Conservation (phyloP, 805 yeast species). For the Kregervanrija delftensis region DNA sequence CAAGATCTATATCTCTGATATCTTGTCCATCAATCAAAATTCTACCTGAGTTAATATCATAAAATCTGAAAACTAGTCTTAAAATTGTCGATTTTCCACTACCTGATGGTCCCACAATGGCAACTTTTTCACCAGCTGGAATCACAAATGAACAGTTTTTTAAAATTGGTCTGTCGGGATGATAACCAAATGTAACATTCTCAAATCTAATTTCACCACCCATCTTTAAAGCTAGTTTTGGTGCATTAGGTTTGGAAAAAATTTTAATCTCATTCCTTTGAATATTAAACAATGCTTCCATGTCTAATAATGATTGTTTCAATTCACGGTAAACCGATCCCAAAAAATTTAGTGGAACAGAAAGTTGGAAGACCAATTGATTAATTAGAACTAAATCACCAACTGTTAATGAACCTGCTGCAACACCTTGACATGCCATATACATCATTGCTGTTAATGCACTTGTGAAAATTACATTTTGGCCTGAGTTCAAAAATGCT, state of each 20-base stretch:
- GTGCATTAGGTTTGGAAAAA: constrained; percentile 55
- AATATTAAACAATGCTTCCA: constrained; percentile 88
- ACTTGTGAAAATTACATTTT: constrained; percentile 70
- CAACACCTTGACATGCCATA: constrained; percentile 94
- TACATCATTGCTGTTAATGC: constrained; percentile 97
- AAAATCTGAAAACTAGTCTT: constrained; percentile 79
- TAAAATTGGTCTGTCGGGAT: constrained; percentile 80
- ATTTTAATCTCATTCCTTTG: constrained; percentile 70
- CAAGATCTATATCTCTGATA: constrained; percentile 64
- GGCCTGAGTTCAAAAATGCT: constrained; percentile 75
- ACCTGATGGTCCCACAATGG: constrained; percentile 95
- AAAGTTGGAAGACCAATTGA: constrained; percentile 91
- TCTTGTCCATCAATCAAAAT: constrained; percentile 87
- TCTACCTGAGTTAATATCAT: constrained; percentile 73
- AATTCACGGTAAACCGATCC: constrained; percentile 95
- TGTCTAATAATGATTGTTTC: constrained; percentile 86
- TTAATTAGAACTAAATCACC: constrained; percentile 94
- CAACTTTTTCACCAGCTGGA: constrained; percentile 87
- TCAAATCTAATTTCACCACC: constrained; percentile 84
- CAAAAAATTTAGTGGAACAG: constrained; percentile 88
- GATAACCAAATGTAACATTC: constrained; percentile 89
- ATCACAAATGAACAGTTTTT: constrained; percentile 74
- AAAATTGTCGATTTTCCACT: constrained; percentile 90
- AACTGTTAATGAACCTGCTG: constrained; percentile 72
- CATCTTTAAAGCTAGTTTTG: constrained; percentile 43